A percentile compares a stretch with the other conserved stretches of the same genome.
Evolutionary conservation across 768 basidiomycete species (phyloP).

Genomic region (Atractiella rhizophila): DNA sequence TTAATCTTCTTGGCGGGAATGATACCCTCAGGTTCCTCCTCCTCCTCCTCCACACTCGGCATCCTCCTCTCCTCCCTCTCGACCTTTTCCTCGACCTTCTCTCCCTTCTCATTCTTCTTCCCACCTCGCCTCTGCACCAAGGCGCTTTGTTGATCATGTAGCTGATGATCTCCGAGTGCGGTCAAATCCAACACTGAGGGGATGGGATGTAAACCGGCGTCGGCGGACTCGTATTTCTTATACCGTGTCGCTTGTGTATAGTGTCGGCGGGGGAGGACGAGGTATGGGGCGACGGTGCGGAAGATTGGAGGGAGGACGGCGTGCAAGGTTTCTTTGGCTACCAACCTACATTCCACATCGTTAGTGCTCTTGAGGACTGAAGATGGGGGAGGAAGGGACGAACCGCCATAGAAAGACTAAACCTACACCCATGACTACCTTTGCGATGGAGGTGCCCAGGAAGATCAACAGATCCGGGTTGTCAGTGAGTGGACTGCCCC

Average conservation of each 20-base stretch:
- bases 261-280: conserved; percentile 60
- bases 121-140: not conserved
- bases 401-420: conserved; percentile 71
- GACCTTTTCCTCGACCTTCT: not conserved
- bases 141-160: not conserved
- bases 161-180: conserved; percentile 4
- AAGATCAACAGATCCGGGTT: not conserved
- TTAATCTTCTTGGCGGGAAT: conserved; percentile 25
- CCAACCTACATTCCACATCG: too few relatives aligned
- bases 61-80: not conserved
- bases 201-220: conserved; percentile 33
- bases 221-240: conserved; percentile 10
- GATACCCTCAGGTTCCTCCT: conserved; percentile 5
- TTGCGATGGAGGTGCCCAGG: conserved; percentile 11
- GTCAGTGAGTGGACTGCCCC: not conserved
- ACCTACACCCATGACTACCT: conserved; percentile 37
- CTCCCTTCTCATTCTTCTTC: not conserved
- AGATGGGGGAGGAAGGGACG: too few relatives aligned
- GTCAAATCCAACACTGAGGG: conserved; percentile 69
- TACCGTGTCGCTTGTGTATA: conserved; percentile 47
- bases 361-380: too few relatives aligned
- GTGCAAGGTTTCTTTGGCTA: conserved; percentile 54
- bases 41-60: conserved; percentile 17
- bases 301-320: conserved; percentile 57
- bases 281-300: conserved; percentile 34